Evolutionary conservation across 148 eudicot species (phyloP).

Genomic region (Rhododendron simsii): DNA sequence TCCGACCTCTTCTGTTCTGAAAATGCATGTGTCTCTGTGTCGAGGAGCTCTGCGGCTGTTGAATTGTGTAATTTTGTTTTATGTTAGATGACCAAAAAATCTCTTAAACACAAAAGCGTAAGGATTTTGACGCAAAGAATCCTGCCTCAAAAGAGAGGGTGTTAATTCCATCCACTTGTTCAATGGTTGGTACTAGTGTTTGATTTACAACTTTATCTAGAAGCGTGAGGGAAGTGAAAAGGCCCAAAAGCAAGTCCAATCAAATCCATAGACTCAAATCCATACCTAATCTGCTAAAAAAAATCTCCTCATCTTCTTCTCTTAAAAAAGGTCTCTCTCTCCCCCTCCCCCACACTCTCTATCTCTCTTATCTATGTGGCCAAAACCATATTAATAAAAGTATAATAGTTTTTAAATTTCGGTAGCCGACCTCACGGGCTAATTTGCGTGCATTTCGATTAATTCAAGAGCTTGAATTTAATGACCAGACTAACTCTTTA

Average conservation of each 20-base stretch:
- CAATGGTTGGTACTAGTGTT: background rate
- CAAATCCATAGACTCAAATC: background rate
- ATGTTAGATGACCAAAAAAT: too few relatives aligned
- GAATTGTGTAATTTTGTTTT: too few relatives aligned
- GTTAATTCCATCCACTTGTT: background rate
- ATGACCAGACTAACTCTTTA: too few relatives aligned
- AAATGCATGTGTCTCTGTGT: too few relatives aligned
- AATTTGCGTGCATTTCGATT: too few relatives aligned
- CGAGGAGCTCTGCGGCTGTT: too few relatives aligned
- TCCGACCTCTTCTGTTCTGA: too few relatives aligned
- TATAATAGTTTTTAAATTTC: too few relatives aligned
- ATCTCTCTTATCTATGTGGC: too few relatives aligned
- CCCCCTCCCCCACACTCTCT: background rate
- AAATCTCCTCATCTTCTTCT: background rate
- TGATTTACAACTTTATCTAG: background rate
- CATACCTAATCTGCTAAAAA: background rate
- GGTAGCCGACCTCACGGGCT: accelerated
- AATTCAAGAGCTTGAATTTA: too few relatives aligned
- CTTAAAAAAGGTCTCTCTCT: background rate
- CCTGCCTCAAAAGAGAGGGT: background rate
- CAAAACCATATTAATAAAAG: too few relatives aligned
- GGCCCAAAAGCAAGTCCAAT: background rate
- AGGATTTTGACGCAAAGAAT: accelerated
- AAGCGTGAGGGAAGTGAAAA: background rate
- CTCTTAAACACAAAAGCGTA: too few relatives aligned